Conservation (phyloP, 2,329 filamentous ascomycete genomes). For the Cercospora brassicicola region DNA sequence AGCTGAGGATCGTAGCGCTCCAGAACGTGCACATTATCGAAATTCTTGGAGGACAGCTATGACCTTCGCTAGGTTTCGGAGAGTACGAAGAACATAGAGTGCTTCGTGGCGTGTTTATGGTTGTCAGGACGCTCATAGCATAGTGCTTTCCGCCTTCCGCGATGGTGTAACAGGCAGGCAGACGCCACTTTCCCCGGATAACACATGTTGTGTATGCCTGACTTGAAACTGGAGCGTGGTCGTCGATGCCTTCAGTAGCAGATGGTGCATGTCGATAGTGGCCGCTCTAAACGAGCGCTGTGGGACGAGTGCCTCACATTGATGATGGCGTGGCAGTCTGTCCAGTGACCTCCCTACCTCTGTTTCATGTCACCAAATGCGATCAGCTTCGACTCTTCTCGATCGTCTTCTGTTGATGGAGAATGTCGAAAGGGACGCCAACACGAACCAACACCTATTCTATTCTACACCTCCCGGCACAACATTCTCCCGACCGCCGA, state of each 20-base stretch:
- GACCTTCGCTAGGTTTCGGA: not conserved
- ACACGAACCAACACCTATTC: not conserved
- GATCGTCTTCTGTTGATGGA: not conserved
- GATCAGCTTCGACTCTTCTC: not conserved
- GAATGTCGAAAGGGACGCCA: not conserved
- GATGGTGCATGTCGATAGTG: not conserved
- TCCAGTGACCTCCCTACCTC: not conserved
- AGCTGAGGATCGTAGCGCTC: too few relatives aligned
- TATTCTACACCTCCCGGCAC: not conserved
- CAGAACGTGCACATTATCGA: not conserved
- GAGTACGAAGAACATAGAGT: not conserved
- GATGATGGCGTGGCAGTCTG: not conserved
- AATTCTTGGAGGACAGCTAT: not conserved
- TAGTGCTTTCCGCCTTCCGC: not conserved
- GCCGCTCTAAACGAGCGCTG: not conserved
- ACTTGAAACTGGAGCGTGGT: not conserved
- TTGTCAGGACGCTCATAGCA: too few relatives aligned
- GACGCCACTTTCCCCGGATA: too few relatives aligned
- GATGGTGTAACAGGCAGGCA: not conserved
- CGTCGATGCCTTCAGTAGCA: not conserved
- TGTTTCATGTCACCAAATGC: not conserved
- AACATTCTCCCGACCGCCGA: constrained; percentile 5
- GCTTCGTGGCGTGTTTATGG: not conserved
- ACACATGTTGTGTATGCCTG: not conserved
- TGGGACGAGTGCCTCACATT: not conserved